Base-by-base conservation (phyloP, 208 protist genomes). In the Phytomonas francai region DNA sequence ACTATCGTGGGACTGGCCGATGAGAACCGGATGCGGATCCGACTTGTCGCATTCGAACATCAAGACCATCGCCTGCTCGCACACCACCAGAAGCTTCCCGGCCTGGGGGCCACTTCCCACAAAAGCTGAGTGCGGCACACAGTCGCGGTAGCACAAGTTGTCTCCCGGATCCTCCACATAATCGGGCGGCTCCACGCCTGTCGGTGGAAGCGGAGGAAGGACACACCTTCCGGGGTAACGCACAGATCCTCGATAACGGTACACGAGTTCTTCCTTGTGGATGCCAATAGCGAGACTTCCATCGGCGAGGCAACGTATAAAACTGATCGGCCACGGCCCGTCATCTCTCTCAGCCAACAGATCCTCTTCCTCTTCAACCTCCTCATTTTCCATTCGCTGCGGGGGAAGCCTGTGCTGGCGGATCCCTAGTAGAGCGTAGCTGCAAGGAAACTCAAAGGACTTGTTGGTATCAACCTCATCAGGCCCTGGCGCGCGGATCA, bases 161-260 rank as follows among this genome's bases (percentile, higher is more conserved):
- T 81, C 60, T n/a, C 77, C 68, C 25, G 92, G 92, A 39, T 97
- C 92, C 77, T 97, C 92, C 12, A 95, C 88, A 68, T 92, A 93
- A 70, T 90, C 71, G 3, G 83, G 83, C 22, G 88, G 88, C 69
- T 93, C 89, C 49, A 93, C 77, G 7, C 91, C 91, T 8, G 91
- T 94, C 4, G 88, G 73, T n/a, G 91, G 91, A 4, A 96, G 79
- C 30, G 88, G 88, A 0, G 91, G 91, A 59, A 93, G 80, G 12
- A 63, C 69, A 9, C 83, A 75, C 27, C 29, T 65, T 27, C 75
- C 78, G 2, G 78, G 68, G 71, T 96, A 96, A 39, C 90, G 89
- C 2, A 93, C 73, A 31, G 49, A 59, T 16, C 71, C 69, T 8
- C 51, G 39, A 76, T 96, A 97, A 11, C 67, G 42, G 70, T 96